A percentile compares a stretch with the other conserved stretches of the same genome.
phyloP scores from a whole-genome alignment of 345 rosid genomes.

The Eutrema japonicum region DNA sequence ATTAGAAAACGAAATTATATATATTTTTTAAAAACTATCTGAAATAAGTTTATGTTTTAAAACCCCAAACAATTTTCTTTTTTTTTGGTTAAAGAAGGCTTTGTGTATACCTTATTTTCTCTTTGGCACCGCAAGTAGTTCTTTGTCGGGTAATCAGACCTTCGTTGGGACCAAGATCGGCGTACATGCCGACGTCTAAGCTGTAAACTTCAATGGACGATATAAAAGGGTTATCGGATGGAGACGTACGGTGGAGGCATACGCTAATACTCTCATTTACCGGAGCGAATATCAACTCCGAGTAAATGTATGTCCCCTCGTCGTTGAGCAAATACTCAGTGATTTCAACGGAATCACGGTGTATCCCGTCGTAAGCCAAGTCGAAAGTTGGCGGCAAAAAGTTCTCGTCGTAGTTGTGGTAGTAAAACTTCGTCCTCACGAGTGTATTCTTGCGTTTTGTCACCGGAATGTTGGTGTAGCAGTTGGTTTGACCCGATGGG shows the following conservation, averaged over 20 bases:
- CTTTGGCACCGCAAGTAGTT: slow-evolving; percentile 28
- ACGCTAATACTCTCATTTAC: slow-evolving; percentile 33
- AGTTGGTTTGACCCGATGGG: slow-evolving; percentile 27
- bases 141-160: slow-evolving; percentile 31
- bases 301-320: slow-evolving; percentile 15
- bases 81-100: background rate
- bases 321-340: slow-evolving; percentile 4
- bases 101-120: slow-evolving; percentile 21
- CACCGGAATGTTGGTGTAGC: slow-evolving; percentile 30
- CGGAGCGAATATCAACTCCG: slow-evolving; percentile 37
- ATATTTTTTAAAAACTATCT: too few relatives aligned
- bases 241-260: slow-evolving; percentile 33
- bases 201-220: slow-evolving; percentile 38
- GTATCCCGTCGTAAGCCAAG: slow-evolving; percentile 21
- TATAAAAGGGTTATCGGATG: slow-evolving; percentile 34
- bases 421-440: slow-evolving; percentile 16
- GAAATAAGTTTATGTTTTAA: too few relatives aligned
- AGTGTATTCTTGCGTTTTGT: slow-evolving; percentile 9
- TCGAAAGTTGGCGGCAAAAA: slow-evolving; percentile 9
- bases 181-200: slow-evolving; percentile 34
- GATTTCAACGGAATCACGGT: slow-evolving; percentile 26
- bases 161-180: slow-evolving; percentile 35
- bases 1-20: too few relatives aligned
- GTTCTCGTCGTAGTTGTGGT: slow-evolving; percentile 31
- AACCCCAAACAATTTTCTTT: too few relatives aligned